These are phyloP conservation scores for Solanum sejunctum DNA, from an alignment of 257 asterid genomes.

Conservation along the genomic window DNA sequence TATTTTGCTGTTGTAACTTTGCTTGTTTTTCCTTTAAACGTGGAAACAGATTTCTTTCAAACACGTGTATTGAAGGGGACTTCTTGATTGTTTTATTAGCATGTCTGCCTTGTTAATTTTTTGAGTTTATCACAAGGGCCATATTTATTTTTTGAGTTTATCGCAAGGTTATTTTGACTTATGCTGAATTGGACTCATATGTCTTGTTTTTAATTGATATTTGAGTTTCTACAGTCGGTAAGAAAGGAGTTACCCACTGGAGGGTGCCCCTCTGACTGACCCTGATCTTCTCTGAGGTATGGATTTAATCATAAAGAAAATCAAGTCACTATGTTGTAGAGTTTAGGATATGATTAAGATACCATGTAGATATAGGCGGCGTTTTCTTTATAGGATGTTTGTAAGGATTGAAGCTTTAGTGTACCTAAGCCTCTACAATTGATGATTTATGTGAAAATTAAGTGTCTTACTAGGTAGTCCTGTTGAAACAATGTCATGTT, in stretches of 20 bases:
- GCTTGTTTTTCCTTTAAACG: background rate
- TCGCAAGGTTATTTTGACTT: background rate
- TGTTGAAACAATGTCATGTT: background rate
- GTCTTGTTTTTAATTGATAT: background rate
- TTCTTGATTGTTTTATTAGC: background rate
- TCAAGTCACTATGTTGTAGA: background rate
- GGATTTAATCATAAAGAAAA: background rate
- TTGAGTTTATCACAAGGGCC: background rate
- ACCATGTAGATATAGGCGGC: background rate
- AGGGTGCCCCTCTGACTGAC: background rate
- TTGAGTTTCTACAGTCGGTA: background rate
- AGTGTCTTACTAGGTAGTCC: background rate
- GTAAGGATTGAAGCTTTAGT: background rate
- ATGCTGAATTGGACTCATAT: background rate
- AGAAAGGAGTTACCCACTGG: background rate
- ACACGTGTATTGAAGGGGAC: background rate
- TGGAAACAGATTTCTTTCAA: background rate
- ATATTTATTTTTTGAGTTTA: background rate
- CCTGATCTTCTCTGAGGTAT: background rate
- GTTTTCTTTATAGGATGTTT: background rate
- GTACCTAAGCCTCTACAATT: background rate
- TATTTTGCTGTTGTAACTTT: background rate
- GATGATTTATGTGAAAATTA: background rate
- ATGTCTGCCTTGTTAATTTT: background rate
- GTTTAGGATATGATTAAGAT: background rate